Percentiles rank a stretch among this genome's conserved stretches.
Conservation (phyloP, 805 yeast species). For the Yarrowia porcina region DNA sequence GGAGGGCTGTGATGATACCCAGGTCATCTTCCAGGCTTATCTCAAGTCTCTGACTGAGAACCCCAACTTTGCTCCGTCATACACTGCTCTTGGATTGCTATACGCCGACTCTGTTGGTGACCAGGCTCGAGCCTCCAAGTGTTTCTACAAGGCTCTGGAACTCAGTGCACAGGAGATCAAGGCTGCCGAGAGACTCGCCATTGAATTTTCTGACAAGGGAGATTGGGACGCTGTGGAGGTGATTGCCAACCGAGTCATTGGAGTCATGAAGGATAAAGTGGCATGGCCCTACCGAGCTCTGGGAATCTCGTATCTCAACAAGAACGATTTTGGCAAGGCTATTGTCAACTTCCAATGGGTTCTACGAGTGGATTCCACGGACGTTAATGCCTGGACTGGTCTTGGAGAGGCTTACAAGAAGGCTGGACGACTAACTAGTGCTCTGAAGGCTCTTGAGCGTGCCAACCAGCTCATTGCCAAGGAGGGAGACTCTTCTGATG, state of each 20-base stretch:
- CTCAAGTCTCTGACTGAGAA: constrained; percentile 57
- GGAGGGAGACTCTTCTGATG: background rate
- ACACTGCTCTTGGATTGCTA: constrained; percentile 74
- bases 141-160: constrained; percentile 87
- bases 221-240: constrained; percentile 87
- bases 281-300: constrained; percentile 86
- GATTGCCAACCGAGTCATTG: constrained; percentile 62
- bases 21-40: constrained; percentile 55
- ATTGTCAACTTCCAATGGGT: constrained; percentile 88
- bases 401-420: constrained; percentile 92
- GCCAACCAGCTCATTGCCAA: constrained; percentile 50
- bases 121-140: constrained; percentile 67
- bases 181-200: constrained; percentile 72
- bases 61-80: constrained; percentile 71
- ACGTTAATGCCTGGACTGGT: constrained; percentile 85
- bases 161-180: constrained; percentile 69
- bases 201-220: constrained; percentile 57
- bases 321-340: constrained; percentile 70
- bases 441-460: constrained; percentile 72
- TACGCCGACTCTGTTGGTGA: constrained; percentile 61
- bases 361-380: constrained; percentile 61
- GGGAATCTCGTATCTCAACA: constrained; percentile 73
- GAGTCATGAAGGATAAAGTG: constrained; percentile 47
- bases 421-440: constrained; percentile 84
- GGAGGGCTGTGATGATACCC: constrained; percentile 36